A percentile compares a stretch with the other conserved stretches of the same genome.
phyloP scores from a whole-genome alignment of 2,329 filamentous ascomycete species.

The Hypoxylon sp. region DNA sequence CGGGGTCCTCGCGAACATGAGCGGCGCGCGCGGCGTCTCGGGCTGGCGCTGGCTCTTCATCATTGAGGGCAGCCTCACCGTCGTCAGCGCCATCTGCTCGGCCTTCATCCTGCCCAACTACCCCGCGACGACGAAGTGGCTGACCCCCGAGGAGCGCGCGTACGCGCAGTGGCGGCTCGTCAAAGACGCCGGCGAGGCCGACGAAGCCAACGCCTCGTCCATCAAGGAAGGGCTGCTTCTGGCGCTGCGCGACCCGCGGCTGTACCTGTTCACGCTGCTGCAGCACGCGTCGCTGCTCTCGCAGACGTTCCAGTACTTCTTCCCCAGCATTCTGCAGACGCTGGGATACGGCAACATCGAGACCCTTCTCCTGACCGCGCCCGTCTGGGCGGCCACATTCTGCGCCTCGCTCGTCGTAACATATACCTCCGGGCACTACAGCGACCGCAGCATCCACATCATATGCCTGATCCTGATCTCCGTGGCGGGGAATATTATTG shows the following conservation, averaged over 20 bases:
- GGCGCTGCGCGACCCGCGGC: slow-evolving; percentile 61
- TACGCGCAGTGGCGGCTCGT: slow-evolving; percentile 66
- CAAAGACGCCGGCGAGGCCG: slow-evolving; percentile 61
- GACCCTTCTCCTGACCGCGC: slow-evolving; percentile 69
- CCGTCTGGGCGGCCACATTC: slow-evolving; percentile 67
- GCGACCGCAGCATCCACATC: slow-evolving; percentile 70
- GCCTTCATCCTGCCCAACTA: slow-evolving; percentile 63
- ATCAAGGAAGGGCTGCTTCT: slow-evolving; percentile 61
- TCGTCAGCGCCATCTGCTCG: slow-evolving; percentile 53
- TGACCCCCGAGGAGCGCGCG: slow-evolving; percentile 63
- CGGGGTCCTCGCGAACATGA: slow-evolving; percentile 60
- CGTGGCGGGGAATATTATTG: slow-evolving; percentile 67
- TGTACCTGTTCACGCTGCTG: slow-evolving; percentile 67
- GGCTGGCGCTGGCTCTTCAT: slow-evolving; percentile 59
- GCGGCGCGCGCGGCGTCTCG: slow-evolving; percentile 54
- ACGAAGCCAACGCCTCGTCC: slow-evolving; percentile 55
- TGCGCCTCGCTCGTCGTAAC: slow-evolving; percentile 66
- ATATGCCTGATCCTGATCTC: slow-evolving; percentile 64
- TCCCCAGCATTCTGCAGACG: slow-evolving; percentile 72
- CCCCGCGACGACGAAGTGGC: slow-evolving; percentile 65
- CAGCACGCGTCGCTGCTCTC: slow-evolving; percentile 65
- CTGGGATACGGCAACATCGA: slow-evolving; percentile 67
- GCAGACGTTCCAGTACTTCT: slow-evolving; percentile 74
- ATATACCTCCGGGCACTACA: slow-evolving; percentile 64
- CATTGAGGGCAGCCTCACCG: slow-evolving; percentile 57